A percentile compares a stretch with the other conserved stretches of the same genome.
These are phyloP conservation scores for Anisodus acutangulus DNA, from an alignment of 257 asterid genomes.

Conservation along the genomic window DNA sequence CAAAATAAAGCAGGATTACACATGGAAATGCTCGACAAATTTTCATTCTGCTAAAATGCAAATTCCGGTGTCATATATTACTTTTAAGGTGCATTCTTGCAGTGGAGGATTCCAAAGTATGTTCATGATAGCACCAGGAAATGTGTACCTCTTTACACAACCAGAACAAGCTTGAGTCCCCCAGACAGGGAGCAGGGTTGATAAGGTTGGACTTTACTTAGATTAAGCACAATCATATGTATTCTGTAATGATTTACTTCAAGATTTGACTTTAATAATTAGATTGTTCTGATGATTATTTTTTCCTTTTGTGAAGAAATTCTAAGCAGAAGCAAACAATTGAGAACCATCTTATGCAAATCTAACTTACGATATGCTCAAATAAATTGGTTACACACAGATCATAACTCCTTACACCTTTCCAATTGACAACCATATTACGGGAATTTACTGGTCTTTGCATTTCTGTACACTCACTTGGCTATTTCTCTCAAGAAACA, in stretches of 20 bases:
- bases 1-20: not conserved
- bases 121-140: not conserved
- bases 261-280: not conserved
- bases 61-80: no score
- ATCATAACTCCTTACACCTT: not conserved
- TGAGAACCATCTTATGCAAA: not conserved
- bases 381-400: not conserved
- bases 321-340: not conserved
- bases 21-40: not conserved
- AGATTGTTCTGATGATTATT: not conserved
- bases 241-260: not conserved
- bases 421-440: not conserved
- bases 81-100: not conserved
- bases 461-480: not conserved
- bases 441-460: not conserved
- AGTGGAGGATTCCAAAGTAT: not conserved
- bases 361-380: not conserved
- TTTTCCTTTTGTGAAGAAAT: not conserved
- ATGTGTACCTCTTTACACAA: not conserved
- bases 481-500: not conserved
- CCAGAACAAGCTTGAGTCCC: not conserved
- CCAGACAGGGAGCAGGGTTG: not conserved
- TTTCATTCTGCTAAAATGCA: not conserved
- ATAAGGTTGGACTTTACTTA: not conserved
- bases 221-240: conserved; percentile 9